Percentiles rank a stretch among this genome's conserved stretches.
Evolutionary conservation across 164 flowering plant genomes (phyloP).

Genomic region (Tetracentron sinense): DNA sequence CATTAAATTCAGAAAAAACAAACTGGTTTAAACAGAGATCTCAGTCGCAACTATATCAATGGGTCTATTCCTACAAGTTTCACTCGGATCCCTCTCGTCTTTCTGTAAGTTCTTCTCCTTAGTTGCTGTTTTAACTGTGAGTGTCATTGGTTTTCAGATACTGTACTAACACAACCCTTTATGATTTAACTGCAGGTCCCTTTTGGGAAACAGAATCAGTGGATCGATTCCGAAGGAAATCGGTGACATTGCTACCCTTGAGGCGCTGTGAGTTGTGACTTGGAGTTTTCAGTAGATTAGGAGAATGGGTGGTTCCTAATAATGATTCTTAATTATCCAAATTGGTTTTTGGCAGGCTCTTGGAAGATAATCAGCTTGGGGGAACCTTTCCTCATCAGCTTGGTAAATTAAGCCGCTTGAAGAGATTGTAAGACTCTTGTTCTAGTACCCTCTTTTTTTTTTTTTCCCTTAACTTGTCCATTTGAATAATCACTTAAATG

Average conservation of each 20-base stretch:
- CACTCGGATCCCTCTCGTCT: slow-evolving; percentile 40
- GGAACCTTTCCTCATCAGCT: slow-evolving; percentile 38
- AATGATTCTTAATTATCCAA: background rate
- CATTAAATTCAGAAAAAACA: background rate
- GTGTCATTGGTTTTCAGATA: background rate
- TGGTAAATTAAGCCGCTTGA: slow-evolving; percentile 47
- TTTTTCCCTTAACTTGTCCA: no score
- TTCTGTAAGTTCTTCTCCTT: slow-evolving; percentile 44
- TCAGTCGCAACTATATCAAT: slow-evolving; percentile 49
- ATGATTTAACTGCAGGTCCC: slow-evolving; percentile 31
- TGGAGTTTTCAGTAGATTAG: background rate
- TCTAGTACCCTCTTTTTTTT: background rate
- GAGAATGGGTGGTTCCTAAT: background rate
- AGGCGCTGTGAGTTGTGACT: slow-evolving; percentile 43
- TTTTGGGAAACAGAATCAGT: slow-evolving; percentile 60
- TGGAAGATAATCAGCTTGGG: slow-evolving; percentile 53
- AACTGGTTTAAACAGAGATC: slow-evolving; percentile 46
- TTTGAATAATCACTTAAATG: background rate
- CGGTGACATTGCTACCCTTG: slow-evolving; percentile 46
- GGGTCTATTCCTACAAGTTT: slow-evolving; percentile 52
- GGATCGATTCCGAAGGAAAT: slow-evolving; percentile 58
- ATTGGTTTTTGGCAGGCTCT: slow-evolving; percentile 25
- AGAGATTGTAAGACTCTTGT: slow-evolving; percentile 42
- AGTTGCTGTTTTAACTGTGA: background rate
- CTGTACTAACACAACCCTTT: background rate